phyloP scores from a whole-genome alignment of 495 filamentous ascomycete species.

The Massariosphaeria phaeospora region DNA sequence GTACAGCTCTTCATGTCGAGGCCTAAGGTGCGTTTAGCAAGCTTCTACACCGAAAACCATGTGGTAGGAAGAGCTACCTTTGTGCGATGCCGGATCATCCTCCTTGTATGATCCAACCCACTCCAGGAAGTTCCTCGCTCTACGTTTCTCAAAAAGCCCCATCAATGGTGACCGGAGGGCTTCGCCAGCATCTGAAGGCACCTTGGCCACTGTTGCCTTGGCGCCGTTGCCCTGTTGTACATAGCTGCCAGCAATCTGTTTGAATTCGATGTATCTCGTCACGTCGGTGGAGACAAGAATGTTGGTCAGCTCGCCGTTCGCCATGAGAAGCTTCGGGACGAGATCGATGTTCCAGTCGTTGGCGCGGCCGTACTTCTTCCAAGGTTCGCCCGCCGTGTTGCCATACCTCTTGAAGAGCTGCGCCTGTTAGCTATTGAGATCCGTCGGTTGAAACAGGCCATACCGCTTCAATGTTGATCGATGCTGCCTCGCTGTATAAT shows the following conservation, averaged over 20 bases:
- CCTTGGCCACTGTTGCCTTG: conserved; percentile 89
- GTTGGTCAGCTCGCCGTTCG: conserved; percentile 96
- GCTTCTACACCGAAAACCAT: background rate
- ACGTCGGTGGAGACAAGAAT: conserved; percentile 96
- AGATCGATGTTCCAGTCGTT: conserved; percentile 99
- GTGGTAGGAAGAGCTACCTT: conserved; percentile 54
- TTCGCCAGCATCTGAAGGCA: conserved; percentile 88
- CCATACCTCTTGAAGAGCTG: conserved; percentile 94
- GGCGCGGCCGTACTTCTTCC: conserved; percentile 91
- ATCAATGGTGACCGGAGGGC: conserved; percentile 90
- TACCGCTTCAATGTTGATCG: conserved; percentile 89
- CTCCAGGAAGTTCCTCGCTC: conserved; percentile 94
- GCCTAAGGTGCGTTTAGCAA: conserved; percentile 49
- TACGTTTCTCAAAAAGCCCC: conserved; percentile 94
- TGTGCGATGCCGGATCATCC: conserved; percentile 79
- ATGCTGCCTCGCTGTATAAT: conserved; percentile 74
- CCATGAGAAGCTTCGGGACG: conserved; percentile 97
- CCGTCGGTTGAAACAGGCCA: conserved; percentile 34
- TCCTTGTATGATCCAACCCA: conserved; percentile 90
- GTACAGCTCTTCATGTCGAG: conserved; percentile 72
- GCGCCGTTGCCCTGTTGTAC: conserved; percentile 80
- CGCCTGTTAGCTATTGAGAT: background rate
- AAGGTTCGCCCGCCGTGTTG: conserved; percentile 84
- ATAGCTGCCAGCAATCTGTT: conserved; percentile 95
- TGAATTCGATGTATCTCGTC: conserved; percentile 95